Percentiles rank a stretch among this genome's conserved stretches.
phyloP scores from a whole-genome alignment of 257 asterid species.

The Osmanthus fragrans region DNA sequence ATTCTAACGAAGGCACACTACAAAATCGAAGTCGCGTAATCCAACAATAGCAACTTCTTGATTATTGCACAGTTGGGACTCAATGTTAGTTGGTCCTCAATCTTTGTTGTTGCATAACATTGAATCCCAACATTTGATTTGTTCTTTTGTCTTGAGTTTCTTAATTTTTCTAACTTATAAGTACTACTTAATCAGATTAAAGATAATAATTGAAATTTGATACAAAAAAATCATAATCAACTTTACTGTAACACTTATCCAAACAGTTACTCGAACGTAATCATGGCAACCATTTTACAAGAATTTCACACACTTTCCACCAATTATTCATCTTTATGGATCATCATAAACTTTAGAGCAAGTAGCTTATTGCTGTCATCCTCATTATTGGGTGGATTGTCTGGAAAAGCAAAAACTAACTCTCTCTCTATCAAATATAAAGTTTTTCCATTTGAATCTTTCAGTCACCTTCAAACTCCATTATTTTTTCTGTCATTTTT shows the following conservation, averaged over 20 bases:
- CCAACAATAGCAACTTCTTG: background rate
- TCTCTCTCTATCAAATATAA: background rate
- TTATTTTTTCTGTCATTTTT: background rate
- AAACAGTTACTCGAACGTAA: background rate
- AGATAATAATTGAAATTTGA: background rate
- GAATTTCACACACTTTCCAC: background rate
- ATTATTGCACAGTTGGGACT: too few relatives aligned
- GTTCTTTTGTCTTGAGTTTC: background rate
- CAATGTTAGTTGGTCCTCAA: background rate
- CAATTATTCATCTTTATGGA: background rate
- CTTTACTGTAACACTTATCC: background rate
- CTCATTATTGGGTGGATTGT: background rate
- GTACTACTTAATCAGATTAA: background rate
- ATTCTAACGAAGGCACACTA: too few relatives aligned
- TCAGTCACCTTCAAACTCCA: conserved; percentile 6
- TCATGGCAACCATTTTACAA: background rate
- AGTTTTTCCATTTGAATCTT: background rate
- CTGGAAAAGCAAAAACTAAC: background rate
- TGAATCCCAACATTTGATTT: background rate
- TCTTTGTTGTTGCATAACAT: background rate
- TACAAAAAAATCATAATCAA: background rate
- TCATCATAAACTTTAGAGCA: background rate
- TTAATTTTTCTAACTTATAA: background rate
- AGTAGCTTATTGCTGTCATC: background rate
- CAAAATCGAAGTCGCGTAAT: background rate